phyloP scores from a whole-genome alignment of 2,329 filamentous ascomycete genomes.

The Fusarium protoensiforme region DNA sequence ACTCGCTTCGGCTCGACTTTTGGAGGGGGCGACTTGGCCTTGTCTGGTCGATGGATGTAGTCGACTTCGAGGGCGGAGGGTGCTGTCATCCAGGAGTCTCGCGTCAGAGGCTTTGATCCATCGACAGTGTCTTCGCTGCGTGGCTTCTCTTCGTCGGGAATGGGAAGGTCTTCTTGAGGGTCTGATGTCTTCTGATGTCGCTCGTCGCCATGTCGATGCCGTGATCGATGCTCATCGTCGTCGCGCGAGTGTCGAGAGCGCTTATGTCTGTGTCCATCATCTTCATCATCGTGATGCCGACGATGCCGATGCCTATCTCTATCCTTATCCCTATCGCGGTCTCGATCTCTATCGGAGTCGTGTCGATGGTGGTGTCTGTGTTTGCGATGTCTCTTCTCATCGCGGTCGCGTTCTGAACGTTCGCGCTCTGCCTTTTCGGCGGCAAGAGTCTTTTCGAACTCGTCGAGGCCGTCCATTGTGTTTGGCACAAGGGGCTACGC shows the following conservation, averaged over 20 bases:
- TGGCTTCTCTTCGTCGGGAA: constrained; percentile 62
- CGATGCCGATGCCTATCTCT: constrained; percentile 30
- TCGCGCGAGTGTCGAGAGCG: constrained; percentile 47
- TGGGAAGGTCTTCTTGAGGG: constrained; percentile 61
- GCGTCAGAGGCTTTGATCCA: constrained; percentile 58
- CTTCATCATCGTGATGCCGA: constrained; percentile 44
- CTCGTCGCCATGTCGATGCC: constrained; percentile 41
- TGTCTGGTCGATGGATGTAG: constrained; percentile 74
- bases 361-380: constrained; percentile 61
- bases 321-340: constrained; percentile 40
- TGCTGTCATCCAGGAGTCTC: constrained; percentile 96
- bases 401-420: constrained; percentile 57
- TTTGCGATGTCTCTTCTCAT: constrained; percentile 56
- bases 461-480: constrained; percentile 67
- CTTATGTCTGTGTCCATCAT: constrained; percentile 45
- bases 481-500: accelerated
- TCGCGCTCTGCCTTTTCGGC: constrained; percentile 69
- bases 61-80: constrained; percentile 86
- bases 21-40: constrained; percentile 64
- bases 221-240: constrained; percentile 57
- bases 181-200: constrained; percentile 56
- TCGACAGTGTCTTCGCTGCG: constrained; percentile 41
- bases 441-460: constrained; percentile 83
- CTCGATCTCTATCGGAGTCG: constrained; percentile 42
- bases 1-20: constrained; percentile 74